These are phyloP conservation scores for Typha latifolia DNA, from an alignment of 176 grass and related monocot species.

Conservation along the genomic window DNA sequence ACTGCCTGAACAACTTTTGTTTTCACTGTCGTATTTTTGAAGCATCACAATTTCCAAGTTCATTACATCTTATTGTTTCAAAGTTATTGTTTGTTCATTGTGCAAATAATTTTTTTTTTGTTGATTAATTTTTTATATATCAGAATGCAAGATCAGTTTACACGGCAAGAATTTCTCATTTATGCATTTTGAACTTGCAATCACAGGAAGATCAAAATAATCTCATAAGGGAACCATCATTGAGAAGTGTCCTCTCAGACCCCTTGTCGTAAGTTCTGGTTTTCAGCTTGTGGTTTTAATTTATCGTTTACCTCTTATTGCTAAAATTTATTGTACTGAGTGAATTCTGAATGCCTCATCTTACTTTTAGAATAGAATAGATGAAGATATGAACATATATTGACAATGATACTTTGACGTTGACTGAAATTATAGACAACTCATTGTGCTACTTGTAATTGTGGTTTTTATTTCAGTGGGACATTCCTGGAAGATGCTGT, in stretches of 20 bases:
- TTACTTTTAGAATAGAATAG: too few relatives aligned
- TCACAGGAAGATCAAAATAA: conserved; percentile 49
- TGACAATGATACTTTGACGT: too few relatives aligned
- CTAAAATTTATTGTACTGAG: too few relatives aligned
- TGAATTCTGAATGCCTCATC: too few relatives aligned
- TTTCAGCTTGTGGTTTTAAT: conserved; percentile 5
- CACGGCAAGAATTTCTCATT: conserved; percentile 1
- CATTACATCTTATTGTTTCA: conserved; percentile 1
- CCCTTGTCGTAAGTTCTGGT: conserved; percentile 62
- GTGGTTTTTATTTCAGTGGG: conserved; percentile 30
- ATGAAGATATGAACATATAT: too few relatives aligned
- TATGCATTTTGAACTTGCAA: neutral
- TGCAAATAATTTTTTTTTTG: neutral
- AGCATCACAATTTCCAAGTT: too few relatives aligned
- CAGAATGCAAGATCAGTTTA: neutral
- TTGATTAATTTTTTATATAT: neutral
- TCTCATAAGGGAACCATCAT: conserved; percentile 44
- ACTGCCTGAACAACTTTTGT: too few relatives aligned
- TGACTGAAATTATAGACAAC: too few relatives aligned
- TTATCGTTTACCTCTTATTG: too few relatives aligned
- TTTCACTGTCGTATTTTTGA: too few relatives aligned
- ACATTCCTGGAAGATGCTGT: conserved; percentile 82
- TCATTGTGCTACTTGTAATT: neutral
- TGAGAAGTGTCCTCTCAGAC: conserved; percentile 79
- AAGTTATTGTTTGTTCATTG: neutral